These are phyloP conservation scores for Blepharisma japonicum DNA, from an alignment of 73 alveolate genomes.

Conservation along the genomic window DNA sequence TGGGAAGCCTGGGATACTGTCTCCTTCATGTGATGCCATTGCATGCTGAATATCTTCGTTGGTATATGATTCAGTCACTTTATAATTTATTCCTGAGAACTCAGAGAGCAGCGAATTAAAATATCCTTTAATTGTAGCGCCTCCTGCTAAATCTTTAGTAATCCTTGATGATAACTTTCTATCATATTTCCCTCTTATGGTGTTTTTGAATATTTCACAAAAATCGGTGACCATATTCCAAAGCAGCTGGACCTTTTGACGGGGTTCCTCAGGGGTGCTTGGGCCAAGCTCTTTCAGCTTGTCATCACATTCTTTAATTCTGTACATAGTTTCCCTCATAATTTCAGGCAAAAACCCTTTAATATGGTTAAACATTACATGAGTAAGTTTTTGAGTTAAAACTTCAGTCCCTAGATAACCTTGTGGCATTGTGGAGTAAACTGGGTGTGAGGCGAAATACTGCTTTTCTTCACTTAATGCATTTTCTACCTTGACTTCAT, in stretches of 20 bases:
- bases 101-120: conserved; percentile 14
- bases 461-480: conserved; percentile 42
- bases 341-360: conserved; percentile 84
- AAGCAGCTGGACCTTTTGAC: conserved; percentile 24
- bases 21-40: conserved; percentile 58
- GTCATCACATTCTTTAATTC: conserved; percentile 45
- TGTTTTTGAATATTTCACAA: conserved; percentile 45
- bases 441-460: conserved; percentile 48
- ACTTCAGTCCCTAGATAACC: conserved; percentile 74
- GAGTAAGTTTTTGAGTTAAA: conserved; percentile 71
- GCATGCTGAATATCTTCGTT: conserved; percentile 61
- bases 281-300: conserved; percentile 60
- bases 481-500: background rate
- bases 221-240: background rate
- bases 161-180: conserved; percentile 38
- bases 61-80: conserved; percentile 50
- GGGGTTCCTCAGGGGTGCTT: background rate
- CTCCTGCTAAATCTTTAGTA: conserved; percentile 51
- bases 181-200: conserved; percentile 64
- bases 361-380: conserved; percentile 68
- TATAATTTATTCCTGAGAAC: conserved; percentile 23
- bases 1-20: conserved; percentile 67
- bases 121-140: background rate
- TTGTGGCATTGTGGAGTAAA: conserved; percentile 49
- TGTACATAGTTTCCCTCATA: conserved; percentile 69